Base-by-base conservation (phyloP, 164 flowering plant genomes). In the Platanus orientalis region DNA sequence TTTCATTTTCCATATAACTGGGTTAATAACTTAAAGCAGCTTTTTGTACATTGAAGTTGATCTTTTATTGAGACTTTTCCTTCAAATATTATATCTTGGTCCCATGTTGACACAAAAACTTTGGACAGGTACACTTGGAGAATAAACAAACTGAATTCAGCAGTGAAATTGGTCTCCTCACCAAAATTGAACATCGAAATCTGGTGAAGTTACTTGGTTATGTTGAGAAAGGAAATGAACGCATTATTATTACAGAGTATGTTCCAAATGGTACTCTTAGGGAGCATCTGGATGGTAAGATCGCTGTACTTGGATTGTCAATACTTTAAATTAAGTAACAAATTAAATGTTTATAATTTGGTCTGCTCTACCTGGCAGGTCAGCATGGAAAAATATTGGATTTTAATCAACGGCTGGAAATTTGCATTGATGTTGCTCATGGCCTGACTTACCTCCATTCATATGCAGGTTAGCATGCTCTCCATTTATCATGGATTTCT, bases 201-300 rank as follows among this genome's bases (percentile, higher is more conserved):
- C 75, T 95, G 39, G 99, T 95, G 61, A 92, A 78, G 79, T 76
- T 95, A 51, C 90, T 95, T 58, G 97, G 97, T 70, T 95, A 81
- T 75, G 71, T 95, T 70, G 97, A 95, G 56, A 77, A 79, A 76
- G 96, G 96, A 71, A 72, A 80, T 73, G 99, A 95, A 65, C 89
- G 92, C 44, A 74, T 95, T 62, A 74, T 95, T 39, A 88, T 95
- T 44, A 89, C 96, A 29, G 99, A 95, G 73, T 90, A 78, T 76
- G 84, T 95, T 32, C 77, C 96, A 42, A 92, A 92, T 74, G 97
- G 97, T 51, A 89, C 96, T 63, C 94, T 95, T 19, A 83, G 99
- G 72, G 91, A 89, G 58, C 97, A 95, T 81, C 81, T 95, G 55
- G 99, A 95, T 79, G 99, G 99, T 92, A 79, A 83, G 81, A 58